phyloP scores from a whole-genome alignment of 306 rosid genomes.

The Corylus americana region DNA sequence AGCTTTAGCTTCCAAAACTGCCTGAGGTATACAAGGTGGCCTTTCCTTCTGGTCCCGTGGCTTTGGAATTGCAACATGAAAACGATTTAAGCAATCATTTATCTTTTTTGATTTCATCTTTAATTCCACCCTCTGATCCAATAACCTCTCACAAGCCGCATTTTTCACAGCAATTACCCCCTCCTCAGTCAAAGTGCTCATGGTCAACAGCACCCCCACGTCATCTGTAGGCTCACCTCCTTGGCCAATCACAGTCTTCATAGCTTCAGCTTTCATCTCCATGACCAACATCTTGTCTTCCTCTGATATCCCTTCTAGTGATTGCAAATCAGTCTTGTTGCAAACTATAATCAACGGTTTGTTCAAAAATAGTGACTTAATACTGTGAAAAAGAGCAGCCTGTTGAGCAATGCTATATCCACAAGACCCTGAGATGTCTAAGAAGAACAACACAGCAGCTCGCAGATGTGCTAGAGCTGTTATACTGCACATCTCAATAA shows the following conservation, averaged over 20 bases:
- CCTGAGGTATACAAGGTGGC: conserved; percentile 70
- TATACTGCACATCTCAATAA: conserved; percentile 94
- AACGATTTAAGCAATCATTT: conserved; percentile 72
- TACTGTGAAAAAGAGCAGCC: conserved; percentile 83
- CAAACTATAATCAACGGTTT: conserved; percentile 52
- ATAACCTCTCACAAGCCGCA: conserved; percentile 78
- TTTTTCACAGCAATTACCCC: conserved; percentile 85
- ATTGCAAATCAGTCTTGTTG: conserved; percentile 86
- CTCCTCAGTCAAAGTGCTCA: conserved; percentile 87
- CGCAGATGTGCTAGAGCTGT: conserved; percentile 90
- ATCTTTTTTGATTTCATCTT: conserved; percentile 87
- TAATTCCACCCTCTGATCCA: conserved; percentile 78
- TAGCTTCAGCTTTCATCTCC: conserved; percentile 83
- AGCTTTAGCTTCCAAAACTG: conserved; percentile 69
- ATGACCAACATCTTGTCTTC: conserved; percentile 74
- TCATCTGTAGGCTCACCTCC: conserved; percentile 71
- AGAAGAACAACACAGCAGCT: conserved; percentile 84
- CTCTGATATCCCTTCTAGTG: conserved; percentile 70
- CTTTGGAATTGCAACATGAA: conserved; percentile 79
- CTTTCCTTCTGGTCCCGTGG: conserved; percentile 83
- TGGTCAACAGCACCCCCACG: conserved; percentile 63
- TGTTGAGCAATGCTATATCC: conserved; percentile 86
- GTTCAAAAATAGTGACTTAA: conserved; percentile 59
- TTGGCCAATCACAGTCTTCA: conserved; percentile 73
- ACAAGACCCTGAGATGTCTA: conserved; percentile 89